Evolutionary conservation across 1,284 basidiomycete species (phyloP), one percentile per base, ranked within the genome.

Genomic region (Sporisorium scitamineum): DNA sequence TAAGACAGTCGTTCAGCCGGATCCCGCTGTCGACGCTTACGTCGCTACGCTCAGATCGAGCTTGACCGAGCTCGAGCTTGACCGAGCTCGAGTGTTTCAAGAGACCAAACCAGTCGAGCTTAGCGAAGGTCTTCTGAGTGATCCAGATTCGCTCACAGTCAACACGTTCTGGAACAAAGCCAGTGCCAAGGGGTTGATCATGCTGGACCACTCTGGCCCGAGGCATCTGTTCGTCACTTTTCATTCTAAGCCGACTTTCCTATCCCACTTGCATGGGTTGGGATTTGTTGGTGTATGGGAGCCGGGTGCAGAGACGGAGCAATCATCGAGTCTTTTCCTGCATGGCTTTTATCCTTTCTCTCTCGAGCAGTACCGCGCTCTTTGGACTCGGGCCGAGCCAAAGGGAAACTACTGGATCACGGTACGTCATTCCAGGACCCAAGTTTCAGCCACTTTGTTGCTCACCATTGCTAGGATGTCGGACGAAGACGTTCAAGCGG

Each of bases 261-360:
- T 60, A 1, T 7, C 26, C 10, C 27, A 37, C 9, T 20, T 14
- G 8, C 16, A 44, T 5, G 29, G 18, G 2, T 18, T 6, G 5
- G 32, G 39, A 6, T 51, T 29, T 11, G n/a, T 59, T 6, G 52
- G 56, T 0, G 64, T 60, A 0, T 66, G 64, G 64, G 47, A 51
- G 29, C 5, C 60, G 3, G 31, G 29, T 4, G 13, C 44, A 5
- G 8, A 8, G 11, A 2, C 16, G 2, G 24, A n/a, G 7, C 1
- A 11, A 2, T 7, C 27, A 1, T 31, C 52, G 2, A 37, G 10
- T 2, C 14, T 66, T 10, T 37, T 22, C 32, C 20, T 66, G 24
- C 47, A 45, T 14, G 64, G 64, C 14, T 55, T 39, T 31, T 66
- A 45, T 24, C 44, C 39, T 11, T 55, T 54, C 4, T 31, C 57